Conservation (phyloP, 1,284 basidiomycete species). For the Boletellus deceptivus region DNA sequence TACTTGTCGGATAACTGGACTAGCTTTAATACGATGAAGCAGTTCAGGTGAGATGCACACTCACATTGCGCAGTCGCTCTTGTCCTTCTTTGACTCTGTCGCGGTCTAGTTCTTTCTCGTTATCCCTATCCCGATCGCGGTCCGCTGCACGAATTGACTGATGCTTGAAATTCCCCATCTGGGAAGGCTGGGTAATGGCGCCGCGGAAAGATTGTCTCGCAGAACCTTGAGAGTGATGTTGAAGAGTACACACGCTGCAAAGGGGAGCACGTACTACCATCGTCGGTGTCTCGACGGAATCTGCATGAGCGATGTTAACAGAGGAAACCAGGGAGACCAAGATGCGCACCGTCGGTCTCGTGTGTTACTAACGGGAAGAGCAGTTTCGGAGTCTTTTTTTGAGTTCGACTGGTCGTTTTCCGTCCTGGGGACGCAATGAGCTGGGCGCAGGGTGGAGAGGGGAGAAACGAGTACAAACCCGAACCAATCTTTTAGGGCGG, state of each 20-base stretch:
- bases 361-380: constrained; percentile 44
- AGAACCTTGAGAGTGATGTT: constrained; percentile 41
- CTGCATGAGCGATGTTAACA: constrained; percentile 50
- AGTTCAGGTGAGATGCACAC: constrained; percentile 29
- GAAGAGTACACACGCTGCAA: constrained; percentile 11
- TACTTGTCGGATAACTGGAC: constrained; percentile 78
- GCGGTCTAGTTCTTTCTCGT: constrained; percentile 63
- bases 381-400: constrained; percentile 66
- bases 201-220: constrained; percentile 68
- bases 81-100: constrained; percentile 75
- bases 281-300: constrained; percentile 72
- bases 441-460: constrained; percentile 7
- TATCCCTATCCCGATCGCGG: constrained; percentile 58
- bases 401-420: constrained; percentile 58
- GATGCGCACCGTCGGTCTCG: constrained; percentile 70
- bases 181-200: constrained; percentile 69
- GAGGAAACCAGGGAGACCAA: constrained; percentile 50
- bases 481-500: constrained; percentile 81
- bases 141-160: constrained; percentile 72
- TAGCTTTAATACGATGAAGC: constrained; percentile 10
- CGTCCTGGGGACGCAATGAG: constrained; percentile 38
- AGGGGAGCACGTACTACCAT: constrained; percentile 50
- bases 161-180: constrained; percentile 88
- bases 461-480: constrained; percentile 53
- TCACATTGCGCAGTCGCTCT: constrained; percentile 68